Conservation (phyloP, 164 flowering plant genomes). For the Stephania yunnanensis region DNA sequence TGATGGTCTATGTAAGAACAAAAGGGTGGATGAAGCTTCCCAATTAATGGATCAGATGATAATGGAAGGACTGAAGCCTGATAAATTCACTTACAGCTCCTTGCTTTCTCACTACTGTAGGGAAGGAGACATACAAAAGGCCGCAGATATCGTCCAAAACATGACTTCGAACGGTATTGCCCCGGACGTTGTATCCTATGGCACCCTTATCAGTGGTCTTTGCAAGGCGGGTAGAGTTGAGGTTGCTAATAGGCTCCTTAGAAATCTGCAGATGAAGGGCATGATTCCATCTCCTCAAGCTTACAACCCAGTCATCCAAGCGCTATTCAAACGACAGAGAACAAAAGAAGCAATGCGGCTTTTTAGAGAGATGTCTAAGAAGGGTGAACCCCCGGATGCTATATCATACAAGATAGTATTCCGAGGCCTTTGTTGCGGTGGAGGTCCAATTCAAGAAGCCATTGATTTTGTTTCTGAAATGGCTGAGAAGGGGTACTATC, state of each 20-base stretch:
- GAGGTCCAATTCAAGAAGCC: slow-evolving; percentile 82
- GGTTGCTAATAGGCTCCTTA: slow-evolving; percentile 55
- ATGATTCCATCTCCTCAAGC: slow-evolving; percentile 57
- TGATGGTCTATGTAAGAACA: slow-evolving; percentile 66
- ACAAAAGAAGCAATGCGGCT: slow-evolving; percentile 64
- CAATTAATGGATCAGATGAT: slow-evolving; percentile 85
- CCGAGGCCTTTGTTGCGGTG: slow-evolving; percentile 75
- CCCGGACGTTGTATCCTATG: slow-evolving; percentile 76
- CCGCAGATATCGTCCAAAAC: slow-evolving; percentile 68
- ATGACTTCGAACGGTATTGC: slow-evolving; percentile 77
- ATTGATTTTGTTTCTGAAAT: slow-evolving; percentile 67
- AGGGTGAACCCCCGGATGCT: slow-evolving; percentile 67
- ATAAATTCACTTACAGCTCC: slow-evolving; percentile 78
- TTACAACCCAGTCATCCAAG: slow-evolving; percentile 74
- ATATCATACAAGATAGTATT: slow-evolving; percentile 65
- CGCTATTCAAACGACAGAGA: slow-evolving; percentile 48
- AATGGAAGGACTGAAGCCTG: slow-evolving; percentile 74
- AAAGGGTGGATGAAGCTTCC: slow-evolving; percentile 63
- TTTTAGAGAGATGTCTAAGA: slow-evolving; percentile 76
- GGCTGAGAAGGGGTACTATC: slow-evolving; percentile 62
- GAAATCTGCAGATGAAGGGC: slow-evolving; percentile 64
- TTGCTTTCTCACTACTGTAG: slow-evolving; percentile 60
- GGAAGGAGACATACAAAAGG: slow-evolving; percentile 68
- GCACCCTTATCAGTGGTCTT: slow-evolving; percentile 64
- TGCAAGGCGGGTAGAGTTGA: slow-evolving; percentile 70